Conservation (phyloP, 805 yeast species). For the Alloascoidea hylecoeti region DNA sequence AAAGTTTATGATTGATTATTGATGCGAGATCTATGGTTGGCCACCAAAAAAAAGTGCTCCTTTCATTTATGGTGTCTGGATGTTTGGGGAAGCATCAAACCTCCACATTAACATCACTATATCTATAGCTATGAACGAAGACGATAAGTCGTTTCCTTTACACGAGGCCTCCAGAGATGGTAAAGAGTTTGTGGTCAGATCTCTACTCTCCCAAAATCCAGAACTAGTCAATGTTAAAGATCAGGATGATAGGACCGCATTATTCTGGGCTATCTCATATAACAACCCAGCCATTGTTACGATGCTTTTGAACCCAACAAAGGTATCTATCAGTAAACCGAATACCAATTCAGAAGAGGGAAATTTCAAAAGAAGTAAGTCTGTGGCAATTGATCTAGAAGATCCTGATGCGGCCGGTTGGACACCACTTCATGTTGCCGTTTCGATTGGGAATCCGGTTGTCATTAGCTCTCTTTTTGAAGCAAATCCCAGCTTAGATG, state of each 20-base stretch:
- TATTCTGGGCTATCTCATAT: slow-evolving; percentile 81
- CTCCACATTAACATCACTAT: too few species aligned
- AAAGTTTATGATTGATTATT: background rate
- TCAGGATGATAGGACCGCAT: slow-evolving; percentile 63
- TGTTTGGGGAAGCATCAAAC: too few species aligned
- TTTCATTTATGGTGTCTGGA: too few species aligned
- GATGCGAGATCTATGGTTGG: background rate
- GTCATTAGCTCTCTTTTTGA: slow-evolving; percentile 32
- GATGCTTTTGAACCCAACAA: slow-evolving; percentile 24
- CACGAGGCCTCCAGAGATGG: slow-evolving; percentile 61
- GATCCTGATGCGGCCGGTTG: slow-evolving; percentile 71
- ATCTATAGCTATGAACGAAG: background rate
- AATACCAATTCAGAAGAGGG: slow-evolving; percentile 5
- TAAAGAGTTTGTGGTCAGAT: slow-evolving; percentile 33
- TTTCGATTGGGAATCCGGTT: slow-evolving; percentile 52
- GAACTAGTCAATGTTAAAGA: slow-evolving; percentile 35
- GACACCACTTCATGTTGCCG: slow-evolving; percentile 79
- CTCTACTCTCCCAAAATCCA: slow-evolving; percentile 35
- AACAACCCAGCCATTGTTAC: slow-evolving; percentile 37
- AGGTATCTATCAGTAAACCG: slow-evolving; percentile 8
- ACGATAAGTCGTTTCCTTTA: slow-evolving; percentile 14
- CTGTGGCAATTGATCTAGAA: slow-evolving; percentile 44
- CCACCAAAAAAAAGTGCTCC: too few species aligned
- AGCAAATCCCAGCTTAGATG: slow-evolving; percentile 40
- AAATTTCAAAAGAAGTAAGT: slow-evolving; percentile 9